Evolutionary conservation across 768 basidiomycete genomes (phyloP).

Genomic region (Psilocybe subaeruginosa): DNA sequence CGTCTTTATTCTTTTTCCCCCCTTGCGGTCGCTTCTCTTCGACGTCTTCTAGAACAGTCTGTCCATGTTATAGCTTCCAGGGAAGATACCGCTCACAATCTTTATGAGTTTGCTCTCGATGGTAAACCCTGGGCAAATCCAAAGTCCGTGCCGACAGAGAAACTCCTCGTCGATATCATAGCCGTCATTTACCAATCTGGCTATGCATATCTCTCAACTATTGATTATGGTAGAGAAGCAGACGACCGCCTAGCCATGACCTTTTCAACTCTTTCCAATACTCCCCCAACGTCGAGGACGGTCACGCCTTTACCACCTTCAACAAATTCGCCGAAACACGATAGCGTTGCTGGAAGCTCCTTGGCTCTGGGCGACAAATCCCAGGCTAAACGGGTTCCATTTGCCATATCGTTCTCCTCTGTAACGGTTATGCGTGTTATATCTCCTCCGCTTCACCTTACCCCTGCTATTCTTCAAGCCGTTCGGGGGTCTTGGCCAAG

Average conservation of each 20-base stretch:
- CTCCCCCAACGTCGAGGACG: conserved; percentile 29
- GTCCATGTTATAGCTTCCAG: conserved; percentile 46
- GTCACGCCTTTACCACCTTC: conserved; percentile 37
- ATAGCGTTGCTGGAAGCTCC: conserved; percentile 20
- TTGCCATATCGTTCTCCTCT: conserved; percentile 76
- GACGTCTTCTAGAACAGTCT: conserved; percentile 55
- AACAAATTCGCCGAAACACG: conserved; percentile 25
- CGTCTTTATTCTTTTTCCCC: conserved; percentile 72
- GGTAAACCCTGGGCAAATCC: conserved; percentile 76
- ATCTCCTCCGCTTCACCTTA: conserved; percentile 73
- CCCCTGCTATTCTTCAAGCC: conserved; percentile 81
- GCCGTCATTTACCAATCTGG: conserved; percentile 64
- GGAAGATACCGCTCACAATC: conserved; percentile 58
- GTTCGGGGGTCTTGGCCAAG: conserved; percentile 80
- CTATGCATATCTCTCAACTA: conserved; percentile 63
- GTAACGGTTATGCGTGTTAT: conserved; percentile 73
- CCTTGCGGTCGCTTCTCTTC: conserved; percentile 53
- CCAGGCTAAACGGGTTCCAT: conserved; percentile 47
- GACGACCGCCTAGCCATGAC: conserved; percentile 75
- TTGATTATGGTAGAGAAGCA: conserved; percentile 78
- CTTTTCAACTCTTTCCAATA: conserved; percentile 55
- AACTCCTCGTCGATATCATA: conserved; percentile 69
- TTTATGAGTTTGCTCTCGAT: conserved; percentile 68
- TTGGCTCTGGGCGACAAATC: conserved; percentile 30
- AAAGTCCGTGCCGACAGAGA: conserved; percentile 68